Conservation (phyloP, 139 green algal genomes). For the Zygnema circumcarinatum region DNA sequence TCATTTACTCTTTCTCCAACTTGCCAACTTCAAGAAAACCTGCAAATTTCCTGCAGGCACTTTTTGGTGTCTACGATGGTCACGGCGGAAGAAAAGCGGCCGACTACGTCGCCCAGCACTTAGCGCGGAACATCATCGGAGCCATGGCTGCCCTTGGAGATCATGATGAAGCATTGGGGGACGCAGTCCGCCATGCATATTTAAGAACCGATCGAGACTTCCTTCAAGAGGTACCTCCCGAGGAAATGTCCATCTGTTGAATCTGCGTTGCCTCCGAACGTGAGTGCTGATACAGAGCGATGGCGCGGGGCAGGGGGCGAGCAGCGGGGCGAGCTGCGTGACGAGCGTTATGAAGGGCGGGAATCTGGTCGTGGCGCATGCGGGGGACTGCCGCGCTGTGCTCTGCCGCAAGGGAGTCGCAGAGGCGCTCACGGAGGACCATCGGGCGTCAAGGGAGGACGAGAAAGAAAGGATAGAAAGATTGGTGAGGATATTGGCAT, state of each 20-base stretch:
- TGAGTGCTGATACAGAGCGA: too few species aligned
- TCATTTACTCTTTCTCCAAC: background rate
- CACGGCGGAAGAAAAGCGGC: constrained; percentile 47
- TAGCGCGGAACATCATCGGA: constrained; percentile 20
- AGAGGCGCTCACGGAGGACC: constrained; percentile 61
- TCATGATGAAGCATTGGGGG: background rate
- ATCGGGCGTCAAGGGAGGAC: constrained; percentile 49
- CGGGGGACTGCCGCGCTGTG: constrained; percentile 67
- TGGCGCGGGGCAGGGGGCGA: background rate
- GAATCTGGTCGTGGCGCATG: constrained; percentile 62
- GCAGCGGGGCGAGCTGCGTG: constrained; percentile 13
- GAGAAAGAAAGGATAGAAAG: constrained; percentile 63
- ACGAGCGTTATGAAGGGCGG: constrained; percentile 9
- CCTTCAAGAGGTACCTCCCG: constrained; percentile 17
- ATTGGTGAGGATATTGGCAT: constrained; percentile 8
- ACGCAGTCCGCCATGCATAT: background rate
- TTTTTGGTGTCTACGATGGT: constrained; percentile 48
- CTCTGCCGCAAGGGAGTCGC: constrained; percentile 56
- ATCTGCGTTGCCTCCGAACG: background rate
- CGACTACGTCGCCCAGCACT: background rate
- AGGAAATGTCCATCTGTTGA: background rate
- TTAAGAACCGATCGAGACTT: constrained; percentile 17
- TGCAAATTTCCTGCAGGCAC: background rate
- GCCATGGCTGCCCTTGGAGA: background rate
- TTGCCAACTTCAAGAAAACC: background rate